These are phyloP conservation scores for Beta macrorhiza DNA, from an alignment of 179 eudicot species.

Conservation along the genomic window DNA sequence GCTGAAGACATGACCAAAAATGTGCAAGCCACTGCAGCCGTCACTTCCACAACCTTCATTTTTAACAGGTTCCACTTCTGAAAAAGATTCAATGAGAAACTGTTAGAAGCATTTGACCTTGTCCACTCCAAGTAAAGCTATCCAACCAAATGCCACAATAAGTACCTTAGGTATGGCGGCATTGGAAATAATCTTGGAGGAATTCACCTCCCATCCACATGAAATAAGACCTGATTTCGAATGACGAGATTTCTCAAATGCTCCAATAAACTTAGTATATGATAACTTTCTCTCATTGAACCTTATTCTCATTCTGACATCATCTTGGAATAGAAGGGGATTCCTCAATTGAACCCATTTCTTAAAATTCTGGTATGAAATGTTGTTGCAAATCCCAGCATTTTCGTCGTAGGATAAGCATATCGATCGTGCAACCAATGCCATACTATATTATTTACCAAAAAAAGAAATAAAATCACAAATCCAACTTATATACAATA, in stretches of 20 bases:
- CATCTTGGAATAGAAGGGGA: constrained; percentile 33
- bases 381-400: constrained; percentile 24
- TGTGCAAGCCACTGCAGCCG: constrained; percentile 51
- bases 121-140: constrained; percentile 1
- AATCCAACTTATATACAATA: constrained; percentile 15
- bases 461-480: not conserved
- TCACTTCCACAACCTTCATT: constrained; percentile 41
- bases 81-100: constrained; percentile 20
- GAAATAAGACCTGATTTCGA: constrained; percentile 36
- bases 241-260: constrained; percentile 20
- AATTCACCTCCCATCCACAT: constrained; percentile 29
- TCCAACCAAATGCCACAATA: not conserved
- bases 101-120: constrained; percentile 4
- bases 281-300: constrained; percentile 34
- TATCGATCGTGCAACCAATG: constrained; percentile 47
- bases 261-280: constrained; percentile 34
- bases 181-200: constrained; percentile 28
- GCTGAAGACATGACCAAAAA: constrained; percentile 71
- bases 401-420: constrained; percentile 49
- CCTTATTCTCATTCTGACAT: constrained; percentile 38
- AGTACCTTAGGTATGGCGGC: constrained; percentile 41
- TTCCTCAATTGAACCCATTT: constrained; percentile 43
- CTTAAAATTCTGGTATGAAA: constrained; percentile 29
- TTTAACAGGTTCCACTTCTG: constrained; percentile 48
- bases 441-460: constrained; percentile 42